Conservation (phyloP, 305 asterid genomes). For the Vinca major region DNA sequence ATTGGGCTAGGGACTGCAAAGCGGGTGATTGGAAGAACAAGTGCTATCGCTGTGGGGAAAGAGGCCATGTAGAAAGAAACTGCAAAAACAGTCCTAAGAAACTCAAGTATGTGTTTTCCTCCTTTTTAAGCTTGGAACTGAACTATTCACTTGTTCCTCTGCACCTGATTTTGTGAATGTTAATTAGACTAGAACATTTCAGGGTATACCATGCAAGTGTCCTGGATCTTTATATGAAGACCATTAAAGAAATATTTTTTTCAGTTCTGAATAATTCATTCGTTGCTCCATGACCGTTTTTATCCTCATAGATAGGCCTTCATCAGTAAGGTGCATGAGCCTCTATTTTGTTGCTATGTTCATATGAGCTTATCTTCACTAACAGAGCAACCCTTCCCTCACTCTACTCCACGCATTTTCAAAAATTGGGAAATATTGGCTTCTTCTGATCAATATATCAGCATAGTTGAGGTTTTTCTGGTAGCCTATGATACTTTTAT, state of each 20-base stretch:
- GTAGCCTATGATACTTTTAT: too few relatives aligned
- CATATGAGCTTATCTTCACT: too few relatives aligned
- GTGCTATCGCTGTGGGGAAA: constrained; percentile 95
- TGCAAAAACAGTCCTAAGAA: constrained; percentile 93
- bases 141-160: background rate
- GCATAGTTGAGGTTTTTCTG: too few relatives aligned
- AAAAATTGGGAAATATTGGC: too few relatives aligned
- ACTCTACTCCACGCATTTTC: too few relatives aligned
- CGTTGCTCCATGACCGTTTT: background rate
- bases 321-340: background rate
- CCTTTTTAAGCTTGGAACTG: background rate
- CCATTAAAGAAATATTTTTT: background rate
- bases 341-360: too few relatives aligned
- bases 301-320: background rate
- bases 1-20: constrained; percentile 99
- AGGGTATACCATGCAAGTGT: background rate
- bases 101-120: constrained; percentile 35
- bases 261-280: background rate
- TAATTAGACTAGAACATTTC: background rate
- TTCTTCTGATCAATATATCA: too few relatives aligned
- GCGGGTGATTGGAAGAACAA: constrained; percentile 99
- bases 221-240: background rate
- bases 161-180: background rate
- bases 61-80: constrained; percentile 91
- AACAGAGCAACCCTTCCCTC: too few relatives aligned